A percentile compares a stretch with the other conserved stretches of the same genome.
phyloP scores from a whole-genome alignment of 2,329 filamentous ascomycete species.

The Orbilia brochopaga region DNA sequence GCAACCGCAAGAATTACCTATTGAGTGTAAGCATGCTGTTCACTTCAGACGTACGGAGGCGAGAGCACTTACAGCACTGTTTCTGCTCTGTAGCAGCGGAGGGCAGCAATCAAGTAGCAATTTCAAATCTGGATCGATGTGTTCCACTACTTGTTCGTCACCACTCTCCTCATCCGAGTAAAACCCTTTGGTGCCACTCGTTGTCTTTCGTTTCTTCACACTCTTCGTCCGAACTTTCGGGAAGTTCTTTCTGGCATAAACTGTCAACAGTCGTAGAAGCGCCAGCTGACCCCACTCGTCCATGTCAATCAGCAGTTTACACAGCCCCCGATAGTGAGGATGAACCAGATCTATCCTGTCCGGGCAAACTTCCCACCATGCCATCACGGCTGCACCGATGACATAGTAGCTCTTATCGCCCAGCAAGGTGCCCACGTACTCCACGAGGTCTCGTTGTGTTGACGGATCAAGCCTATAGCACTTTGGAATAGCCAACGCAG shows the following conservation, averaged over 20 bases:
- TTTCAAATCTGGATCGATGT: constrained; percentile 78
- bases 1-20: constrained; percentile 79
- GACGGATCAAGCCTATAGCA: constrained; percentile 89
- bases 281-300: constrained; percentile 97
- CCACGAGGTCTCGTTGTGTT: constrained; percentile 81
- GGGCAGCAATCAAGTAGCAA: constrained; percentile 79
- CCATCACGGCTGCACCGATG: constrained; percentile 87
- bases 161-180: constrained; percentile 70
- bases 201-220: constrained; percentile 60
- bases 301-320: constrained; percentile 95
- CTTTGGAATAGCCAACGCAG: constrained; percentile 91
- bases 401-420: constrained; percentile 96
- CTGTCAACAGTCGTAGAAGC: constrained; percentile 77
- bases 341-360: constrained; percentile 87
- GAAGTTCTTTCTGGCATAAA: constrained; percentile 87
- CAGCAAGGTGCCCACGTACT: constrained; percentile 77
- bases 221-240: constrained; percentile 69
- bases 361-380: constrained; percentile 88
- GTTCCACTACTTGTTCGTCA: constrained; percentile 60
- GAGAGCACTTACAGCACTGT: constrained; percentile 70
- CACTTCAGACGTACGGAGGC: neutral
- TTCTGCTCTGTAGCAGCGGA: constrained; percentile 87
- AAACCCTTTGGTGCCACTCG: constrained; percentile 69
- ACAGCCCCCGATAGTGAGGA: constrained; percentile 80
- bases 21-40: constrained; percentile 20